Evolutionary conservation across 2,329 filamentous ascomycete species (phyloP), one percentile per base, ranked within the genome.

Genomic region (Phialemonium atrogriseum): DNA sequence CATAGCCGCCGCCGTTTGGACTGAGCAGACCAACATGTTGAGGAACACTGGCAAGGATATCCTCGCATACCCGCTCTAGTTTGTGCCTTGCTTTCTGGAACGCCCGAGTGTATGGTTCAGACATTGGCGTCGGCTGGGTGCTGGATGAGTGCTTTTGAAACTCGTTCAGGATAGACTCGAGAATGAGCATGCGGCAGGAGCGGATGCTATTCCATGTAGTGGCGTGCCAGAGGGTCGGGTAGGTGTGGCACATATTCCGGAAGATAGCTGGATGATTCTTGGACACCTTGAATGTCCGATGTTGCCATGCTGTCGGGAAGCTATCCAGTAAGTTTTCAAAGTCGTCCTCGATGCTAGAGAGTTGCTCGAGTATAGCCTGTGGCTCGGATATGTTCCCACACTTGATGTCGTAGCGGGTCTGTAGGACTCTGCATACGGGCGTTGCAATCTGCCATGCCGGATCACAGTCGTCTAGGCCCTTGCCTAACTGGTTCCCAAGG

Each of bases 11-110:
- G 37, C 61, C 59, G 29, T 48, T 49, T 9, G 60, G 54, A 35
- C 54, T 61, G 27, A 70, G 53, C n/a, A 68, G 49, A 19, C 64
- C 66, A 25, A 68, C 62, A 40, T 68, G 60, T 41, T 70, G 66
- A 1, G 66, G 66, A 2, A 68, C 57, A 31, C 58, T 68, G 26
- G 64, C 62, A 24, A 61, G 49, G 27, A 69, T 58, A 17, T 58
- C 59, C 25, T 58, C 50, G 32, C 59, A 52, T 16, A 68, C 49
- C 30, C 51, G 51, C 30, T 56, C 49, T 18, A 69, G 49, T 33
- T 59, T 56, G 4, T 52, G 50, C 36, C 51, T 59, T 13, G 60
- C 54, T 12, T 60, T 47, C 17, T 51, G 51, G 30, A 55, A 45
- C 18, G 54, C 54, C 14, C 60, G 38, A 41, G 44, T 39, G 44